A percentile compares a stretch with the other conserved stretches of the same genome.
These are phyloP conservation scores for Dendrocalamus sinicus DNA, from an alignment of 176 grass and related monocot species.

Conservation along the genomic window DNA sequence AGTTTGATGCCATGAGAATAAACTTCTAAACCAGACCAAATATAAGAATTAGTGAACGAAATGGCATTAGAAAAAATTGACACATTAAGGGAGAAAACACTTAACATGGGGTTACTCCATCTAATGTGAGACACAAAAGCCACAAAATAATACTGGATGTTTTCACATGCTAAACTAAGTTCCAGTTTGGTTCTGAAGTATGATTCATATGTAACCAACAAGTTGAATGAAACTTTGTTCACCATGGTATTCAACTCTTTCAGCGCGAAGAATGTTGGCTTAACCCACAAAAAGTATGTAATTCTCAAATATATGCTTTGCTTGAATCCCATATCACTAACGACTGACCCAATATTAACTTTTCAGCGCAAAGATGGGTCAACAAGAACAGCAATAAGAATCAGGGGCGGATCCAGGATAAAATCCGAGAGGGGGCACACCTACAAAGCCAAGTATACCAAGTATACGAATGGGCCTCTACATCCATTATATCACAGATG, in stretches of 20 bases:
- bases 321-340: neutral
- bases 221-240: neutral
- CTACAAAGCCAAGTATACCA: no score
- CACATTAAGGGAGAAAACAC: neutral
- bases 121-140: neutral
- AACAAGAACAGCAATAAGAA: neutral
- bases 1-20: conserved; percentile 27
- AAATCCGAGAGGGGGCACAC: no score
- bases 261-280: conserved; percentile 3
- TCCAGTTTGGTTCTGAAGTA: neutral
- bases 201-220: neutral
- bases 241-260: neutral
- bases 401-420: no score
- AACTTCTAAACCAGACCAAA: conserved; percentile 26
- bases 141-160: neutral
- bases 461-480: no score
- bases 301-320: conserved; percentile 18
- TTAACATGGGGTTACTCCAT: neutral
- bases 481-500: no score
- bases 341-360: neutral
- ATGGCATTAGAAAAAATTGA: neutral
- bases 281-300: neutral
- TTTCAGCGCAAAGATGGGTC: neutral
- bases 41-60: neutral
- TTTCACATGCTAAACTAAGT: conserved; percentile 29